phyloP scores from a whole-genome alignment of 306 rosid species.

The Lathyrus oleraceus region DNA sequence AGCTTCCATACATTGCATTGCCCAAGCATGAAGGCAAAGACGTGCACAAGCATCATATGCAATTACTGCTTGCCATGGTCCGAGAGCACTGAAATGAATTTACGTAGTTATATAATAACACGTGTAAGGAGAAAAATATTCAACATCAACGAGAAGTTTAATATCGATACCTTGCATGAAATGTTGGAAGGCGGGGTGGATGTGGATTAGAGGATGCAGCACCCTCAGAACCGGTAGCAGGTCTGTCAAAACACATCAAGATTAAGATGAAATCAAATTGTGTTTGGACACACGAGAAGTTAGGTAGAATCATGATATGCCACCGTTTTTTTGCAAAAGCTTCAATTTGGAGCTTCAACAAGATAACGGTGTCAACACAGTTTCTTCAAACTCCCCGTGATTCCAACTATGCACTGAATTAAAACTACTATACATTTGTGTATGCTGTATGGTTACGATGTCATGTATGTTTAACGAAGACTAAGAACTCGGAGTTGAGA shows the following conservation, averaged over 20 bases:
- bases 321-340: too few species aligned
- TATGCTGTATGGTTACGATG: slow-evolving; percentile 13
- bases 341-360: too few species aligned
- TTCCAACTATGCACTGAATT: not conserved
- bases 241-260: slow-evolving; percentile 48
- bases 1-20: slow-evolving; percentile 98
- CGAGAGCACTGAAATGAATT: slow-evolving; percentile 75
- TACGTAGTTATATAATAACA: slow-evolving; percentile 28
- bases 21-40: slow-evolving; percentile 99
- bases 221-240: slow-evolving; percentile 62
- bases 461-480: not conserved
- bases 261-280: slow-evolving; percentile 6
- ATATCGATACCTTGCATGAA: slow-evolving; percentile 79
- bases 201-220: slow-evolving; percentile 57
- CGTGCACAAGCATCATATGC: slow-evolving; percentile 98
- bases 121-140: slow-evolving; percentile 29
- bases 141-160: slow-evolving; percentile 13
- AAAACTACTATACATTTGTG: not conserved
- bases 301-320: too few species aligned
- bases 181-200: slow-evolving; percentile 79
- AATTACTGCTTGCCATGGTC: slow-evolving; percentile 89
- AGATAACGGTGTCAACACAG: too few species aligned
- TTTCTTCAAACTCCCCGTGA: too few species aligned
- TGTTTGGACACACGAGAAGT: too few species aligned
- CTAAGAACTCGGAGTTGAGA: not conserved